Percentiles rank a stretch among this genome's conserved stretches.
These are phyloP conservation scores for Plasmodium adleri DNA, from an alignment of 169 alveolate genomes.

Conservation along the genomic window DNA sequence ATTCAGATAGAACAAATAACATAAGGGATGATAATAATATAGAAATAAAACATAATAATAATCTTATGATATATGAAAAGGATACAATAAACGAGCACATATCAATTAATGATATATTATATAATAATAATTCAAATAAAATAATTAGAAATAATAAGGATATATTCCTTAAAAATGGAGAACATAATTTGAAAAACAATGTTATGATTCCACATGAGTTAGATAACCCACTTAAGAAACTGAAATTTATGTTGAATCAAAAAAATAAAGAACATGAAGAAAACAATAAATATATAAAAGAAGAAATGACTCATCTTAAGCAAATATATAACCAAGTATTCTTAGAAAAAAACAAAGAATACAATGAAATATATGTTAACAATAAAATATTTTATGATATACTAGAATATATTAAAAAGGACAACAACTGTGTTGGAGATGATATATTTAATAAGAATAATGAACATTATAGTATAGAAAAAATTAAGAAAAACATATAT, in stretches of 20 bases:
- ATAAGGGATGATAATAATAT: no score
- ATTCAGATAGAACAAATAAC: no score
- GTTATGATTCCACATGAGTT: not conserved
- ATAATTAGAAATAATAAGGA: no score
- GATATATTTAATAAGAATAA: not conserved
- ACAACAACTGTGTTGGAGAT: not conserved
- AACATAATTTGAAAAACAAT: not conserved
- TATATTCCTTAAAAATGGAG: no score
- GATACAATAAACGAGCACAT: no score
- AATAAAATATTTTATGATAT: conserved; percentile 18
- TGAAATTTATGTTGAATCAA: conserved; percentile 5
- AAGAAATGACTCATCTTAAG: conserved; percentile 5
- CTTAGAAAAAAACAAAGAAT: conserved; percentile 6
- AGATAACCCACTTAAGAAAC: conserved; percentile 12
- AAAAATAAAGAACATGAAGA: conserved; percentile 18
- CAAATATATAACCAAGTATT: not conserved
- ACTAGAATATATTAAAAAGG: conserved; percentile 12
- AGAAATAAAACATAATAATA: no score
- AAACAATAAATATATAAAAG: conserved; percentile 38
- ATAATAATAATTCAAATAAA: no score
- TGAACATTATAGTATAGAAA: not conserved
- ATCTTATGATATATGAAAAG: no score
- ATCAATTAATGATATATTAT: no score
- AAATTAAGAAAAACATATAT: conserved; percentile 16
- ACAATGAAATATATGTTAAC: not conserved